Conservation (phyloP, 2,329 filamentous ascomycete species). For the Penicillium sp. region DNA sequence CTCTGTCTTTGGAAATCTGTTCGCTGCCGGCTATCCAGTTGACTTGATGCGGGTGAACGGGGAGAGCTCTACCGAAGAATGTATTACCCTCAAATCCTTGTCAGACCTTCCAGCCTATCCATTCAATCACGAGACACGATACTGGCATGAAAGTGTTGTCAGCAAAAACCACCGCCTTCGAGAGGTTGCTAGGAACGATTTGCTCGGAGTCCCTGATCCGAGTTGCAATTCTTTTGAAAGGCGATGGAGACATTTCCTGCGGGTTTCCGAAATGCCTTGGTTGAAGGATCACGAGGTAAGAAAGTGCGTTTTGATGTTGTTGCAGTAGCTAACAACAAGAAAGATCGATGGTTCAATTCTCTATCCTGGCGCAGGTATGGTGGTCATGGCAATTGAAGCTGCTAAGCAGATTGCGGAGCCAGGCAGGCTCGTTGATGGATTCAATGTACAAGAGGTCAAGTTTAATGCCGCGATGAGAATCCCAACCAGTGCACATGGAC, state of each 20-base stretch:
- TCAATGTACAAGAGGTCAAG: not conserved
- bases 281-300: slow-evolving; percentile 43
- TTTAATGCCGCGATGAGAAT: not conserved
- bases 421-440: not conserved
- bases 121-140: slow-evolving; percentile 38
- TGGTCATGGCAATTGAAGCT: slow-evolving; percentile 3
- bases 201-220: slow-evolving; percentile 9
- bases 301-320: not conserved
- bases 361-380: slow-evolving; percentile 1
- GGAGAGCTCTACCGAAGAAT: not conserved
- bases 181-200: not conserved
- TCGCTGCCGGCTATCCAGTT: not conserved
- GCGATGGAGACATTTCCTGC: slow-evolving; percentile 48
- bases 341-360: slow-evolving; percentile 19
- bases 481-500: not conserved
- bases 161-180: slow-evolving; percentile 21
- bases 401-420: not conserved
- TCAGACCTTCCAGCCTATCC: slow-evolving; percentile 40
- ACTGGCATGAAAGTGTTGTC: slow-evolving; percentile 36
- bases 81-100: not conserved
- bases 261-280: slow-evolving; percentile 47
- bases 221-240: slow-evolving; percentile 19
- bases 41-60: not conserved
- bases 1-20: not conserved
- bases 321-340: not conserved